A percentile compares a stretch with the other conserved stretches of the same genome.
These are phyloP conservation scores for Rubus idaeus DNA, from an alignment of 306 rosid species.

Conservation along the genomic window DNA sequence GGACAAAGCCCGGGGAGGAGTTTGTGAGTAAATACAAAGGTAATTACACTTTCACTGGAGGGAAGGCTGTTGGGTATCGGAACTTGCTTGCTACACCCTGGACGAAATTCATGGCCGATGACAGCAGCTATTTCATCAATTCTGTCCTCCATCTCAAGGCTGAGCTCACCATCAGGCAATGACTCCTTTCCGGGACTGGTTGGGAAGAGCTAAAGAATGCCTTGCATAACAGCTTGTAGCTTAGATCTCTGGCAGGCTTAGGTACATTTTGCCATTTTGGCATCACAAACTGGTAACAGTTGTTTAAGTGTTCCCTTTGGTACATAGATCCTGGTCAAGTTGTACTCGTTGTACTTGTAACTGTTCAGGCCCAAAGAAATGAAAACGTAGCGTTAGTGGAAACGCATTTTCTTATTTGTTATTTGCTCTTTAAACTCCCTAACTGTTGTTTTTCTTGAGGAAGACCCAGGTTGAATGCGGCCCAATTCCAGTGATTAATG, in stretches of 20 bases:
- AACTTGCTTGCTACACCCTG: conserved; percentile 38
- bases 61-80: conserved; percentile 48
- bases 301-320: background rate
- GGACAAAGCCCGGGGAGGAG: conserved; percentile 39
- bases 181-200: conserved; percentile 15
- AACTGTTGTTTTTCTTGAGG: background rate
- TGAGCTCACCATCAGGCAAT: conserved; percentile 41
- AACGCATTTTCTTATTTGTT: background rate
- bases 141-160: conserved; percentile 46
- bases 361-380: background rate
- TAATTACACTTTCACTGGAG: conserved; percentile 45
- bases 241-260: conserved; percentile 9
- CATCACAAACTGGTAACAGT: background rate
- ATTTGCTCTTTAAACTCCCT: background rate
- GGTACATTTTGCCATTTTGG: conserved; percentile 15
- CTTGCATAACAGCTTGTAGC: background rate
- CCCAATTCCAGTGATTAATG: background rate
- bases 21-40: conserved; percentile 32
- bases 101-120: conserved; percentile 39
- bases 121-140: conserved; percentile 39
- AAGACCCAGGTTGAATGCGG: background rate
- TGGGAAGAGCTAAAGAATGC: background rate
- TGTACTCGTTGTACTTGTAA: background rate
- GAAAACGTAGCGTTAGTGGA: conserved; percentile 2
- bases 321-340: background rate